A percentile compares a stretch with the other conserved stretches of the same genome.
Conservation (phyloP, 805 yeast species). For the Lachancea fermentati region DNA sequence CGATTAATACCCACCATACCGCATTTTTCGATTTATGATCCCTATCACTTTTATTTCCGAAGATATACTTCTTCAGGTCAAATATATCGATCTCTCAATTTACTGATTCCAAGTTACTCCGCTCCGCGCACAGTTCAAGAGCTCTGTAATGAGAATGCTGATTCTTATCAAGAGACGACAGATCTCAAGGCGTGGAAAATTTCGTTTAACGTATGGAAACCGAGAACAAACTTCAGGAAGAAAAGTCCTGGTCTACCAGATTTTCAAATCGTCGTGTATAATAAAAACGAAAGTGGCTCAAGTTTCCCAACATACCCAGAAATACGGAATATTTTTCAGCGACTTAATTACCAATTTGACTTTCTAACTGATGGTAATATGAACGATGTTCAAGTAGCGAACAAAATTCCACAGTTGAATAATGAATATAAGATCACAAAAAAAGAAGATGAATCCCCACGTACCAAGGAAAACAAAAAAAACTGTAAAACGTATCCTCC, state of each 20-base stretch:
- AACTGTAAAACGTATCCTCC: constrained; percentile 10
- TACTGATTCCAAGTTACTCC: constrained; percentile 21
- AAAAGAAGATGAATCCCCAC: not conserved
- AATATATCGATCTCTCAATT: constrained; percentile 29
- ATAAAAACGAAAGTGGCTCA: constrained; percentile 33
- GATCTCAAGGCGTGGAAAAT: constrained; percentile 26
- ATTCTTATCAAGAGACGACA: not conserved
- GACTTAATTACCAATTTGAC: constrained; percentile 29
- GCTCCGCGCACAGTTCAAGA: constrained; percentile 15
- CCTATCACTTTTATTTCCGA: constrained; percentile 13
- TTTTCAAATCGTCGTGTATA: constrained; percentile 59
- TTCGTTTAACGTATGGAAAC: constrained; percentile 78
- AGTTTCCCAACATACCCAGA: constrained; percentile 45
- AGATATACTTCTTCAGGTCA: constrained; percentile 25
- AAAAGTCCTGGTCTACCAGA: constrained; percentile 67
- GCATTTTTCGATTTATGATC: constrained; percentile 11
- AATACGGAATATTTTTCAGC: constrained; percentile 34
- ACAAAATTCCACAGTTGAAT: too few species aligned
- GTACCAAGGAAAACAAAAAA: constrained; percentile 13
- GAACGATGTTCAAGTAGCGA: too few species aligned
- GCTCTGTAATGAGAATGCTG: not conserved
- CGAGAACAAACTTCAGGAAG: constrained; percentile 64
- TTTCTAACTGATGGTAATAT: constrained; percentile 27
- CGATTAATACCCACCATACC: constrained; percentile 9
- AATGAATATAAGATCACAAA: too few species aligned